Percentiles rank a stretch among this genome's conserved stretches.
Evolutionary conservation across 139 green algal species (phyloP).

Genomic region (Ettlia oleoabundans): DNA sequence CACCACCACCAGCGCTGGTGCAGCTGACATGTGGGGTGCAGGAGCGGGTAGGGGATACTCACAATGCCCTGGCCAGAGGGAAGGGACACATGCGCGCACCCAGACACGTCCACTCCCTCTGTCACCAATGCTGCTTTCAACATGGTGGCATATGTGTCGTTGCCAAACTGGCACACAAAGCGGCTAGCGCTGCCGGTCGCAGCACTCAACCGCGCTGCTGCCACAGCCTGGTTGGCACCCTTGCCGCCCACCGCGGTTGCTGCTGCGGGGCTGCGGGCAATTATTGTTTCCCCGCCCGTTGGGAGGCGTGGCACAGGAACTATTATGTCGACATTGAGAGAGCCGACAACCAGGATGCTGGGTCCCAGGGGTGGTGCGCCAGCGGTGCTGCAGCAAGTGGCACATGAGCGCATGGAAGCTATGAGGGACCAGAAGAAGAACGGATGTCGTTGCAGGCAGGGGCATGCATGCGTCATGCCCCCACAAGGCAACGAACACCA

Average conservation of each 20-base stretch:
- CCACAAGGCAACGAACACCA: no score
- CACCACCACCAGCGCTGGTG: no score
- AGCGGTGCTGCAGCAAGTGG: neutral
- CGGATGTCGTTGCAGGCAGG: no score
- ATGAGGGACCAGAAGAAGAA: no score
- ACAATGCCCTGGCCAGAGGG: slow-evolving; percentile 60
- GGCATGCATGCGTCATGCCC: no score
- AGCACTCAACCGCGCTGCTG: slow-evolving; percentile 42
- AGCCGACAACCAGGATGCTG: slow-evolving; percentile 52
- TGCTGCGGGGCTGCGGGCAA: slow-evolving; percentile 10
- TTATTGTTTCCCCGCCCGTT: slow-evolving; percentile 49
- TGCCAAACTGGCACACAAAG: slow-evolving; percentile 65
- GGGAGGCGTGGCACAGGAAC: slow-evolving; percentile 48
- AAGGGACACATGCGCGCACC: slow-evolving; percentile 11
- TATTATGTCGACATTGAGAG: slow-evolving; percentile 58
- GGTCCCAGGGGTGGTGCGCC: no score
- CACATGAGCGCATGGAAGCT: no score
- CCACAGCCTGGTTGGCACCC: slow-evolving; percentile 76
- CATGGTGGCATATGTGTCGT: slow-evolving; percentile 51
- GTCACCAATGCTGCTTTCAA: slow-evolving; percentile 48
- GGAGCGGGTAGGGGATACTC: no score
- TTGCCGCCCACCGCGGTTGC: slow-evolving; percentile 50
- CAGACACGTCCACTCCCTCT: slow-evolving; percentile 55
- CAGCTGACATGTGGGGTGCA: no score
- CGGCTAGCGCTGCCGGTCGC: neutral